A percentile compares a stretch with the other conserved stretches of the same genome.
Conservation (phyloP, 129 eudicot genomes). For the Flaveria trinervia region DNA sequence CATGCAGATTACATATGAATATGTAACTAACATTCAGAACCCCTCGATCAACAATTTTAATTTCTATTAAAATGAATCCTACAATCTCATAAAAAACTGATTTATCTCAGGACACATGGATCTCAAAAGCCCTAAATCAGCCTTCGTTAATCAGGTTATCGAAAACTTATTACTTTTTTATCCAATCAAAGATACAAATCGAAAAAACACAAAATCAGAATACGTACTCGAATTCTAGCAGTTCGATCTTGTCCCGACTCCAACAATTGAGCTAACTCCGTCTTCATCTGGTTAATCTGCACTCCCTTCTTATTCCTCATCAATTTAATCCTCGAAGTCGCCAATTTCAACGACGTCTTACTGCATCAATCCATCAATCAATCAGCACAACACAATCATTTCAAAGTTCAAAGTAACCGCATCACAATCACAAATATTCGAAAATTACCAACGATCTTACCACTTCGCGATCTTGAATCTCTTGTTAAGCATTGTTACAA, state of each 20-base stretch:
- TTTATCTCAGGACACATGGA: not conserved
- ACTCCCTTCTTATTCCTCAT: slow-evolving; percentile 80
- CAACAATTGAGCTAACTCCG: slow-evolving; percentile 79
- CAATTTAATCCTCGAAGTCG: slow-evolving; percentile 64
- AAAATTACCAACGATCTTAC: slow-evolving; percentile 10
- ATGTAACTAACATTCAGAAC: not conserved
- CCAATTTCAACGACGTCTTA: slow-evolving; percentile 80
- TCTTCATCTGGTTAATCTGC: slow-evolving; percentile 71
- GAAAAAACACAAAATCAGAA: not conserved
- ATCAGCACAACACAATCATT: slow-evolving; percentile 1
- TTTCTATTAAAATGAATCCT: not conserved
- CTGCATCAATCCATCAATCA: slow-evolving; percentile 57
- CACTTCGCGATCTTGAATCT: slow-evolving; percentile 38
- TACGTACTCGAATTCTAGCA: slow-evolving; percentile 78
- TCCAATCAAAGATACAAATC: not conserved
- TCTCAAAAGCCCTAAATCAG: not conserved
- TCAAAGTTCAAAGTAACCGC: slow-evolving; percentile 33
- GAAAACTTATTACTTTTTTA: not conserved
- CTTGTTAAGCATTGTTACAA: slow-evolving; percentile 32
- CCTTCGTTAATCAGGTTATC: not conserved
- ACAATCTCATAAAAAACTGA: not conserved
- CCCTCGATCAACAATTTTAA: slow-evolving; percentile 1
- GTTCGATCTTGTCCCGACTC: slow-evolving; percentile 73
- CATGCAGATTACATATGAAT: slow-evolving; percentile 1
- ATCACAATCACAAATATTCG: slow-evolving; percentile 13